phyloP scores from a whole-genome alignment of 176 grass and related monocot species.

The Aegilops speltoides region DNA sequence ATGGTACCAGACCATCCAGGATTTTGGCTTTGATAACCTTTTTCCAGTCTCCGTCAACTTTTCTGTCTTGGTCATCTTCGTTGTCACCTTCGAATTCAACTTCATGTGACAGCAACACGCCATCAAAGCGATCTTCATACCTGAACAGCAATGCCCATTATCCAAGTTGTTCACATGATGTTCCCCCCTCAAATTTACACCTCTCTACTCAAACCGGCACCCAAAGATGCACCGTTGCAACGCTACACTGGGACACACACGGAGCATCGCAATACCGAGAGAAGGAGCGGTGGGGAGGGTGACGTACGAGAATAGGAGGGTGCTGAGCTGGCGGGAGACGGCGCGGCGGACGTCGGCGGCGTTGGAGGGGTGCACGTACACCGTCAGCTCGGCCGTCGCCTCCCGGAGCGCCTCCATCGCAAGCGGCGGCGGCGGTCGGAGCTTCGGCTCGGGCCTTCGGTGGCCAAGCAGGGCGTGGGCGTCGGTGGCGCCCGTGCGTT shows the following conservation, averaged over 20 bases:
- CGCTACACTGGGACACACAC: not conserved
- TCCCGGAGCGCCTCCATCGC: conserved; percentile 63
- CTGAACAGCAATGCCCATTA: conserved; percentile 28
- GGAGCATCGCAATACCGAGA: not conserved
- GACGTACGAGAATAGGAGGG: conserved; percentile 76
- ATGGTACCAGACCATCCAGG: conserved; percentile 67
- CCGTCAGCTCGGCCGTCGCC: conserved; percentile 43
- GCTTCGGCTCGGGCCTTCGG: not conserved
- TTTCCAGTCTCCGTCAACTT: not conserved
- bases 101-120: conserved; percentile 63
- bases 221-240: not conserved
- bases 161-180: not conserved
- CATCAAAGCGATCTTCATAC: conserved; percentile 79
- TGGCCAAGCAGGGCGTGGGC: not conserved
- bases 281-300: not conserved
- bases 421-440: not conserved
- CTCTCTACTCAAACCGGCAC: not conserved
- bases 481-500: not conserved
- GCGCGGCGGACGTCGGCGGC: conserved; percentile 40
- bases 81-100: conserved; percentile 4
- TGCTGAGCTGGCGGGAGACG: conserved; percentile 70
- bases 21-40: conserved; percentile 40
- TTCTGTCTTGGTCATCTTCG: not conserved
- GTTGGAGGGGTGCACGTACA: conserved; percentile 75
- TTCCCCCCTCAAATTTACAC: not conserved